These are phyloP conservation scores for Dichomitus squalens DNA, from an alignment of 1,284 basidiomycete genomes.

Conservation along the genomic window DNA sequence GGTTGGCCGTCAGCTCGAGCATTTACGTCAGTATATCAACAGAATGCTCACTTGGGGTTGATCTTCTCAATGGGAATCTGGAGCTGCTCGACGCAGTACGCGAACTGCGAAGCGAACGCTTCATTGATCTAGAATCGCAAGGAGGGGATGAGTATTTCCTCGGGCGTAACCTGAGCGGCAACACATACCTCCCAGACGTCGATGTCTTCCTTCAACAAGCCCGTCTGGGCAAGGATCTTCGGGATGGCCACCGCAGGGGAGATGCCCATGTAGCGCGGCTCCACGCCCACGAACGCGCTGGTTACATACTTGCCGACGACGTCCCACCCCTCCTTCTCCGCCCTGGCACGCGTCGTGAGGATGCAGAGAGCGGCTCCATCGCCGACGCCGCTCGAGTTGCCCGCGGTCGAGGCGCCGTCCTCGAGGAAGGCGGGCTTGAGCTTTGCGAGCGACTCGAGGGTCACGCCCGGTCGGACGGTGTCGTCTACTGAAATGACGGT, in stretches of 20 bases:
- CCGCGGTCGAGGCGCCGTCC: constrained; percentile 86
- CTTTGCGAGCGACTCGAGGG: constrained; percentile 61
- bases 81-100: constrained; percentile 80
- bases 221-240: constrained; percentile 72
- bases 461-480: constrained; percentile 81
- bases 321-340: constrained; percentile 83
- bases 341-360: constrained; percentile 82
- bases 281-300: constrained; percentile 81
- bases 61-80: constrained; percentile 82
- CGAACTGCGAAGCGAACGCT: constrained; percentile 82
- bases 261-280: constrained; percentile 86
- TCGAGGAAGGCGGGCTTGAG: constrained; percentile 79
- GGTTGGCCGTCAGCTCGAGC: background rate
- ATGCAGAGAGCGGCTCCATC: constrained; percentile 94
- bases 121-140: constrained; percentile 78
- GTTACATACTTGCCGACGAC: constrained; percentile 90
- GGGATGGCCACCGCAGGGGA: constrained; percentile 86
- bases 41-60: constrained; percentile 72
- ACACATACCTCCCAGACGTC: constrained; percentile 81
- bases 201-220: constrained; percentile 81
- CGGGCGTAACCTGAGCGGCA: background rate
- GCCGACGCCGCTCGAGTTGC: constrained; percentile 93
- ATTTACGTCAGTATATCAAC: background rate
- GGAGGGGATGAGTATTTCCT: background rate
- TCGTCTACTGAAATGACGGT: constrained; percentile 70